Conservation (phyloP, 805 yeast genomes). For the Barnettozyma wickerhamii region DNA sequence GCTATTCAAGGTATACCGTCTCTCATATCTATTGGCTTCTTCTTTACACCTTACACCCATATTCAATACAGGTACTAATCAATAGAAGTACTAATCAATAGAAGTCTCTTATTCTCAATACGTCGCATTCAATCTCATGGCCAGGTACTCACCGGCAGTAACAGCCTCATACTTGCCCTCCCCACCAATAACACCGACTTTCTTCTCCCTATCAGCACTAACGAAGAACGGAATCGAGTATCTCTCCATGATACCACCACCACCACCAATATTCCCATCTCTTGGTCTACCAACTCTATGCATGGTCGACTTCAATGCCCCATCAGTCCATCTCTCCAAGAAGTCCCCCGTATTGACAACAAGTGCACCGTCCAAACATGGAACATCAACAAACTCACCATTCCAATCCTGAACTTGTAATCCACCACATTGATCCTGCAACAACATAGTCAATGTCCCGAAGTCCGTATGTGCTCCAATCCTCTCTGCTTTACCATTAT, state of each 20-base stretch:
- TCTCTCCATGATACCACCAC: slow-evolving; percentile 19
- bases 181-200: slow-evolving; percentile 21
- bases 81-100: too few relatives aligned
- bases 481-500: slow-evolving; percentile 22
- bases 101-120: too few relatives aligned
- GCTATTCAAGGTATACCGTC: too few relatives aligned
- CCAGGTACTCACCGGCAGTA: slow-evolving; percentile 22
- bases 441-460: slow-evolving; percentile 25
- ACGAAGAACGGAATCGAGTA: slow-evolving; percentile 28
- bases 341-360: slow-evolving; percentile 24
- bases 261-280: slow-evolving; percentile 15
- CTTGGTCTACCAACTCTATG: slow-evolving; percentile 25
- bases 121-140: slow-evolving; percentile 21
- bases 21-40: too few relatives aligned
- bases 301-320: slow-evolving; percentile 22
- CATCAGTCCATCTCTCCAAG: slow-evolving; percentile 26
- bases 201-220: slow-evolving; percentile 21
- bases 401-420: slow-evolving; percentile 22
- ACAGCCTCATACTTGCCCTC: slow-evolving; percentile 23
- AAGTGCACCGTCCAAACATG: slow-evolving; percentile 17
- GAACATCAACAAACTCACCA: slow-evolving; percentile 20
- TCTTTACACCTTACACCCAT: too few relatives aligned
- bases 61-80: too few relatives aligned
- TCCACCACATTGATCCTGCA: slow-evolving; percentile 25
- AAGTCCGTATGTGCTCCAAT: slow-evolving; percentile 27